These are phyloP conservation scores for Seiridium unicorne DNA, from an alignment of 2,329 filamentous ascomycete species.

Conservation along the genomic window DNA sequence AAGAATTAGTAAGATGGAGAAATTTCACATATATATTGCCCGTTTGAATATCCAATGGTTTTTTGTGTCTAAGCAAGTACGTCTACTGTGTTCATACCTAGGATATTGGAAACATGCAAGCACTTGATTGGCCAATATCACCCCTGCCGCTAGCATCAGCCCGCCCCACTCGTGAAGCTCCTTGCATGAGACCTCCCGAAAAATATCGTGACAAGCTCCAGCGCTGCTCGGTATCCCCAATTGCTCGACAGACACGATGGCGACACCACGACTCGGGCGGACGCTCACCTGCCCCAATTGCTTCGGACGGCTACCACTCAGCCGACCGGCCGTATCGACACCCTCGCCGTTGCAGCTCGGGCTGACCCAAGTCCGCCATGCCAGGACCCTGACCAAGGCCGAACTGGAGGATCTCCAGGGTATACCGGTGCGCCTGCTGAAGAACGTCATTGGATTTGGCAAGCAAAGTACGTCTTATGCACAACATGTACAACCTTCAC, in stretches of 20 bases:
- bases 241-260: conserved; percentile 3
- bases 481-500: too few species aligned
- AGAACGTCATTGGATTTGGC: conserved; percentile 38
- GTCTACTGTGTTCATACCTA: too few species aligned
- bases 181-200: background rate
- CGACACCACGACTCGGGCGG: conserved; percentile 9
- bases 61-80: too few species aligned
- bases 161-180: background rate
- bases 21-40: too few species aligned
- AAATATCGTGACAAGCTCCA: background rate
- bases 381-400: conserved; percentile 30
- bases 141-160: background rate
- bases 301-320: conserved; percentile 23
- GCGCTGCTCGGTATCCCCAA: background rate
- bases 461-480: conserved; percentile 28
- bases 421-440: conserved; percentile 41
- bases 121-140: too few species aligned
- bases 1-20: too few species aligned
- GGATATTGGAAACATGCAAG: too few species aligned
- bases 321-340: conserved; percentile 13
- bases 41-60: too few species aligned
- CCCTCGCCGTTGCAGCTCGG: conserved; percentile 21
- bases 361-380: conserved; percentile 29
- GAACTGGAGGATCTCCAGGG: conserved; percentile 35
- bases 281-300: conserved; percentile 30